These are phyloP conservation scores for Apiospora kogelbergensis DNA, from an alignment of 2,329 filamentous ascomycete species.

Conservation along the genomic window DNA sequence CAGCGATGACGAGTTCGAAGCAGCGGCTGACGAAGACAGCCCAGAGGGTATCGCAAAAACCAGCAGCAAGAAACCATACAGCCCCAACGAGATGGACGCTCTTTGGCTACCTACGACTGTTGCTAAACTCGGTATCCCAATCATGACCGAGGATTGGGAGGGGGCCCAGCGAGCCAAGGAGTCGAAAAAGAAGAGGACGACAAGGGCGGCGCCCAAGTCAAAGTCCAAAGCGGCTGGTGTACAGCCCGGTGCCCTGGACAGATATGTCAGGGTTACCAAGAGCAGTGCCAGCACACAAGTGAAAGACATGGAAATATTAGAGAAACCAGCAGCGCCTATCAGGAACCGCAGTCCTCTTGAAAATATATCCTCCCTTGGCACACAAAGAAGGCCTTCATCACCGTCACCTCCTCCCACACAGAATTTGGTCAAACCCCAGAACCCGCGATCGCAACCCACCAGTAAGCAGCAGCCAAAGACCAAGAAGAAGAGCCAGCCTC, in stretches of 20 bases:
- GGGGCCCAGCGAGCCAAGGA: conserved; percentile 33
- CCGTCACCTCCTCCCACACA: conserved; percentile 10
- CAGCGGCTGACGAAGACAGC: conserved; percentile 26
- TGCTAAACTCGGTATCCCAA: conserved; percentile 63
- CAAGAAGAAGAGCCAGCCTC: not conserved
- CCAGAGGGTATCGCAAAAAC: conserved; percentile 24
- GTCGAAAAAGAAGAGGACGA: conserved; percentile 19
- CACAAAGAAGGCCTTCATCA: conserved; percentile 17
- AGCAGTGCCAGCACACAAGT: conserved; percentile 12
- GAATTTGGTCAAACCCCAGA: conserved; percentile 12
- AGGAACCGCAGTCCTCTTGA: conserved; percentile 10
- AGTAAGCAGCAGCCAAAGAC: conserved; percentile 32
- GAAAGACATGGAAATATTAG: not conserved
- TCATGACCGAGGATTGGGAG: conserved; percentile 66
- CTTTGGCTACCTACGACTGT: conserved; percentile 69
- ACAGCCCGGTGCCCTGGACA: conserved; percentile 36
- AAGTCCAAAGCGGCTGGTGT: conserved; percentile 24
- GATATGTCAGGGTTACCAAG: conserved; percentile 43
- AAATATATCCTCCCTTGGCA: not conserved
- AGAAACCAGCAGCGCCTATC: conserved; percentile 5
- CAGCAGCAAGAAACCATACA: conserved; percentile 48
- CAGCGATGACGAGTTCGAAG: conserved; percentile 64
- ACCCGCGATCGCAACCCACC: conserved; percentile 19
- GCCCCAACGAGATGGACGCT: conserved; percentile 65
- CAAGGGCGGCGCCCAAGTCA: conserved; percentile 21